A percentile compares a stretch with the other conserved stretches of the same genome.
phyloP scores from a whole-genome alignment of 2,329 filamentous ascomycete species.

The Calonectria hawksworthii region DNA sequence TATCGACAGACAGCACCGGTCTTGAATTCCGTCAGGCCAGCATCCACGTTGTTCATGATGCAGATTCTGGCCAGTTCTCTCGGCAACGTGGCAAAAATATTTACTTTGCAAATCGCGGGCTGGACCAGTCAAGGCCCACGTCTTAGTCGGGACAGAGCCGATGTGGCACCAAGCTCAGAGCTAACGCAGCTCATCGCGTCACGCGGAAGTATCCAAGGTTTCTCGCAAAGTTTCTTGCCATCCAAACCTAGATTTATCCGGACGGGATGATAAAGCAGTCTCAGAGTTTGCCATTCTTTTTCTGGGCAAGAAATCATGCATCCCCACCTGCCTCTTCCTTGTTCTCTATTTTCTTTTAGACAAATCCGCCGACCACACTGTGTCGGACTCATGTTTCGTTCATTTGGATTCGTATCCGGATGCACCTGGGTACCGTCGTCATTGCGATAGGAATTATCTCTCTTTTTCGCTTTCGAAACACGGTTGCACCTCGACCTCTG shows the following conservation, averaged over 20 bases:
- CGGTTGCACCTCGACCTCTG: neutral
- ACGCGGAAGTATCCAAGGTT: neutral
- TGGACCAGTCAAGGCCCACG: neutral
- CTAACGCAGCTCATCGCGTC: neutral
- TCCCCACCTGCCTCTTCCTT: neutral
- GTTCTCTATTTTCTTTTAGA: neutral
- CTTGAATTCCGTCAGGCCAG: neutral
- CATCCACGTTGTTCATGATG: neutral
- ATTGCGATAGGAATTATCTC: neutral
- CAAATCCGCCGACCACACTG: neutral
- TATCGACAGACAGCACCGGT: neutral
- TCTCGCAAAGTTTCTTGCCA: neutral
- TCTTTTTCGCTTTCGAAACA: neutral
- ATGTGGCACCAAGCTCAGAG: neutral
- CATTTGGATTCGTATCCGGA: neutral
- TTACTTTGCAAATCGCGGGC: neutral
- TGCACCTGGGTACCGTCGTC: neutral
- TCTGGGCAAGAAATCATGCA: neutral
- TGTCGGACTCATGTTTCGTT: neutral
- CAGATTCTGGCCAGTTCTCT: neutral
- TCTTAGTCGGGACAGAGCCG: too few relatives aligned
- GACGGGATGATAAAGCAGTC: neutral
- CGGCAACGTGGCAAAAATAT: neutral
- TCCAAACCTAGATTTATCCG: neutral
- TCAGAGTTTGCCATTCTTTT: neutral